These are phyloP conservation scores for Rhizopogon rudus DNA, from an alignment of 768 basidiomycete genomes.

Conservation along the genomic window DNA sequence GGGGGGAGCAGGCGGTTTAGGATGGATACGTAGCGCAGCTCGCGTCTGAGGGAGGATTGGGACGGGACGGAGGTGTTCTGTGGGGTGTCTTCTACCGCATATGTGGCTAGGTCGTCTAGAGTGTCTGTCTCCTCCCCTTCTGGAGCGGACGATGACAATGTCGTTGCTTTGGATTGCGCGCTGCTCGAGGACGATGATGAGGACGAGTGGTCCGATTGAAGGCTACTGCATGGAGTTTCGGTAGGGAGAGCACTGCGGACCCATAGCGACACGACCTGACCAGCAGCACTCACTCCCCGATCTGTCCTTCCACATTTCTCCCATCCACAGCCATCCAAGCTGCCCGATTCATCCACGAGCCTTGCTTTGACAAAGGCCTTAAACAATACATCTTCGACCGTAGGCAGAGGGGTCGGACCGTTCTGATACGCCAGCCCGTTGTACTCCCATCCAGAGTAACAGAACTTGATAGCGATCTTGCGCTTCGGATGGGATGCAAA, in stretches of 20 bases:
- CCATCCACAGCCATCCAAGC: slow-evolving; percentile 86
- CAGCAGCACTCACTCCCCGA: slow-evolving; percentile 89
- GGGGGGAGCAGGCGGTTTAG: slow-evolving; percentile 87
- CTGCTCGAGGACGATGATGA: not conserved
- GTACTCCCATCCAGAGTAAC: slow-evolving; percentile 90
- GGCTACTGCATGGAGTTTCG: not conserved
- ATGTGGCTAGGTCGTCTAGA: slow-evolving; percentile 20
- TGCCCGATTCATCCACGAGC: slow-evolving; percentile 68
- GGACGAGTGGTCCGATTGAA: not conserved
- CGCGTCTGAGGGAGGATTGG: slow-evolving; percentile 30
- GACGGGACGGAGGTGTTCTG: slow-evolving; percentile 27
- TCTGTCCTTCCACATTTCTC: slow-evolving; percentile 93
- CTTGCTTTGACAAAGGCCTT: slow-evolving; percentile 72
- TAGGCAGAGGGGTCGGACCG: slow-evolving; percentile 68
- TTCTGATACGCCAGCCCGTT: slow-evolving; percentile 84
- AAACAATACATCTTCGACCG: slow-evolving; percentile 87
- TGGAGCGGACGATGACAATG: not conserved
- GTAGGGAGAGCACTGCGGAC: slow-evolving; percentile 62
- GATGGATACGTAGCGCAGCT: slow-evolving; percentile 72
- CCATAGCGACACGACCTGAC: slow-evolving; percentile 91
- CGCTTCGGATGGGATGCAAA: slow-evolving; percentile 51
- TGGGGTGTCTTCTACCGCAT: slow-evolving; percentile 34
- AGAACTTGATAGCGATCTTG: slow-evolving; percentile 92
- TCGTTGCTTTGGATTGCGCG: not conserved
- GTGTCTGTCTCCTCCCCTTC: slow-evolving; percentile 4